These are phyloP conservation scores for Haplosporangium gracile DNA, from an alignment of 192 early-diverging fungal genomes.

Conservation along the genomic window DNA sequence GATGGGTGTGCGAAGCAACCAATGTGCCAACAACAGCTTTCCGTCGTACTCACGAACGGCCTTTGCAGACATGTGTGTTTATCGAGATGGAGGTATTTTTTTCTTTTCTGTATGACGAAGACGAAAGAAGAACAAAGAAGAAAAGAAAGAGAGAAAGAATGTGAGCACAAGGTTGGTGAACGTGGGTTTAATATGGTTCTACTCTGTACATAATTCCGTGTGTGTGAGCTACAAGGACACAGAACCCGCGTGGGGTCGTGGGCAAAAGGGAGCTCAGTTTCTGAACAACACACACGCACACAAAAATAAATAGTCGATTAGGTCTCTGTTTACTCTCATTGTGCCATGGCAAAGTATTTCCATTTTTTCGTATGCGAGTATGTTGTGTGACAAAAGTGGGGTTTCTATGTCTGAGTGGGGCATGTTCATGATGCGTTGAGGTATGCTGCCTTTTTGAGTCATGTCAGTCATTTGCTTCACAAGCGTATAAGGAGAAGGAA, in stretches of 20 bases:
- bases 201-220: not conserved
- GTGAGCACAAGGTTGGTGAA: not conserved
- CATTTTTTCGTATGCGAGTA: not conserved
- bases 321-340: not conserved
- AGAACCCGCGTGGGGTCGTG: not conserved
- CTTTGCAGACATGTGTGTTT: conserved; percentile 81
- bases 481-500: not conserved
- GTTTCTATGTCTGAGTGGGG: not conserved
- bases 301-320: not conserved
- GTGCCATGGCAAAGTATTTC: not conserved
- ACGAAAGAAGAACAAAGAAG: not conserved
- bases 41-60: conserved; percentile 98
- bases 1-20: conserved; percentile 81
- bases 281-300: not conserved
- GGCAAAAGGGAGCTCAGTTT: conserved; percentile 2
- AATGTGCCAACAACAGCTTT: conserved; percentile 94
- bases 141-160: not conserved
- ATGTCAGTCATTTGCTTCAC: not conserved
- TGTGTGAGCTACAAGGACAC: not conserved
- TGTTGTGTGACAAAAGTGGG: not conserved
- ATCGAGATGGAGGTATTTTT: not conserved
- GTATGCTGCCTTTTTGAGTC: not conserved
- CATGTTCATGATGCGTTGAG: not conserved
- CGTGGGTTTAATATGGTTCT: not conserved
- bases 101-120: not conserved